Evolutionary conservation across 2,329 filamentous ascomycete genomes (phyloP).

Genomic region (Colletotrichum destructivum): DNA sequence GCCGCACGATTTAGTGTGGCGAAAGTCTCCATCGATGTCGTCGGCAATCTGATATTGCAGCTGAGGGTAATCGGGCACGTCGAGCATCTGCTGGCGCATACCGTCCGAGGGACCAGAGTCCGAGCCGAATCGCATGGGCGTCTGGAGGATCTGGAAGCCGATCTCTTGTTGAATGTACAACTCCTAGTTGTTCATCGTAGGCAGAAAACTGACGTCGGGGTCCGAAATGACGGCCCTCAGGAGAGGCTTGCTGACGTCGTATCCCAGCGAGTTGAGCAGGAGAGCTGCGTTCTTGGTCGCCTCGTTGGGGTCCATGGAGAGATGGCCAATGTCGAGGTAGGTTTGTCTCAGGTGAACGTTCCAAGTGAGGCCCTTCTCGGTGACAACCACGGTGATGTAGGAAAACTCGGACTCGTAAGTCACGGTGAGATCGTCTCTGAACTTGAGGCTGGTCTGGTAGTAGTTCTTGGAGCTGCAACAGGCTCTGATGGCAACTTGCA

Average conservation of each 20-base stretch:
- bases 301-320: neutral
- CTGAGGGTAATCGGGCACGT: neutral
- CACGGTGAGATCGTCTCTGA: constrained; percentile 32
- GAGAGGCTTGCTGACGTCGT: constrained; percentile 29
- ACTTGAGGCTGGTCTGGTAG: constrained; percentile 26
- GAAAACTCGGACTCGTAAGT: constrained; percentile 34
- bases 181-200: constrained; percentile 27
- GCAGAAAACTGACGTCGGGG: constrained; percentile 1
- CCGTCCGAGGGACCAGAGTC: neutral
- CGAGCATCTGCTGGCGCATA: constrained; percentile 9
- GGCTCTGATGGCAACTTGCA: constrained; percentile 4
- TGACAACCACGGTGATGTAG: constrained; percentile 35
- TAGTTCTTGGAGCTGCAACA: constrained; percentile 21
- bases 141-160: constrained; percentile 12
- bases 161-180: constrained; percentile 31
- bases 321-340: neutral
- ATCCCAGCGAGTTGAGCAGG: constrained; percentile 10
- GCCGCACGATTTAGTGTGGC: constrained; percentile 19
- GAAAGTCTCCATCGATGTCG: constrained; percentile 1
- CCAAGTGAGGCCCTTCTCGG: constrained; percentile 34
- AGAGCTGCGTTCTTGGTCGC: constrained; percentile 1
- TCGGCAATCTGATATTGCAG: neutral
- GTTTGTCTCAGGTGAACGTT: constrained; percentile 33
- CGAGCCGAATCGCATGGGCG: neutral
- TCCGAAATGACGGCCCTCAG: constrained; percentile 18